phyloP scores from a whole-genome alignment of 305 asterid species.

The Petunia hybrid region DNA sequence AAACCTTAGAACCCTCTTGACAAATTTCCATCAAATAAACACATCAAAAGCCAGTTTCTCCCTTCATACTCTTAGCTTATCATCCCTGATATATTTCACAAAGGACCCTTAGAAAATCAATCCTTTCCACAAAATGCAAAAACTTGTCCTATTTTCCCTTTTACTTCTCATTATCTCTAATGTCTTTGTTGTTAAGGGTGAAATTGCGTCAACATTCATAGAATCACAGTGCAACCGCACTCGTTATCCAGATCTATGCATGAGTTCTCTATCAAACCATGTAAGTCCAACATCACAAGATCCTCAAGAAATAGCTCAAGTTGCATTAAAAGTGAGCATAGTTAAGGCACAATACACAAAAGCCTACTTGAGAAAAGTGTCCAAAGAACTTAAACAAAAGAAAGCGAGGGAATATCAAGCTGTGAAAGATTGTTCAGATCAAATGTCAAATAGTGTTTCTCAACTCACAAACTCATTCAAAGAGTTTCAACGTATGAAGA shows the following conservation, averaged over 20 bases:
- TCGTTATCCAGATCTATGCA: slow-evolving; percentile 55
- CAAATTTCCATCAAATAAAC: slow-evolving; percentile 36
- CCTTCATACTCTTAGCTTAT: neutral
- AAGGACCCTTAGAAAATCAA: neutral
- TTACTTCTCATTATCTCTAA: slow-evolving; percentile 34
- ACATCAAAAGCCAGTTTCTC: neutral
- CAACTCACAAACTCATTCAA: slow-evolving; percentile 57
- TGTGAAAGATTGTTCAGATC: slow-evolving; percentile 59
- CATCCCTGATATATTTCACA: neutral
- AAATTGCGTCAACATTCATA: slow-evolving; percentile 45
- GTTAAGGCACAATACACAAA: slow-evolving; percentile 53
- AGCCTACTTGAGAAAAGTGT: slow-evolving; percentile 49
- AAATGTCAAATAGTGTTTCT: slow-evolving; percentile 64
- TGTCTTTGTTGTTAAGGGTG: slow-evolving; percentile 30
- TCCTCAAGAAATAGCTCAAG: slow-evolving; percentile 52
- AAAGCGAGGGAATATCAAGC: slow-evolving; percentile 45
- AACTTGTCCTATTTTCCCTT: slow-evolving; percentile 33
- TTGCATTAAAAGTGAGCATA: slow-evolving; percentile 58
- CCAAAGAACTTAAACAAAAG: slow-evolving; percentile 40
- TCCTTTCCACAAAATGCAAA: slow-evolving; percentile 40
- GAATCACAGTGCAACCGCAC: slow-evolving; percentile 51
- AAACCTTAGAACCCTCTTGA: slow-evolving; percentile 39
- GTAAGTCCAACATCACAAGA: slow-evolving; percentile 42
- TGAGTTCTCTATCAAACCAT: slow-evolving; percentile 49
- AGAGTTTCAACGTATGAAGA: slow-evolving; percentile 52